These are phyloP conservation scores for Penicillium goetzii DNA, from an alignment of 495 filamentous ascomycete genomes.

Conservation along the genomic window DNA sequence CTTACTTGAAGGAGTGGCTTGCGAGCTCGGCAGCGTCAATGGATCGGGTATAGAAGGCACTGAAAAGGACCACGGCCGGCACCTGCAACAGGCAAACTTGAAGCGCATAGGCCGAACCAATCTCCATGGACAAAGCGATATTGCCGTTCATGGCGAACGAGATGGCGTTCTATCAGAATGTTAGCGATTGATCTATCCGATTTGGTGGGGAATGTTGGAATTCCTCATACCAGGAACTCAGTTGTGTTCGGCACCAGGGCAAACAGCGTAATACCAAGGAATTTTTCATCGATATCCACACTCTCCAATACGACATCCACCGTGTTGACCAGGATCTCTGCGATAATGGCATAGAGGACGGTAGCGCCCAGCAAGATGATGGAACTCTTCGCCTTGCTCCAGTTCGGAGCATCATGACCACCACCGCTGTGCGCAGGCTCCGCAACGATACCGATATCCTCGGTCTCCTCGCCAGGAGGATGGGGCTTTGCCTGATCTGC, in stretches of 20 bases:
- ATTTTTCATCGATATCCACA: conserved; percentile 94
- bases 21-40: conserved; percentile 61
- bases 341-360: conserved; percentile 90
- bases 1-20: conserved; percentile 79
- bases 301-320: conserved; percentile 92
- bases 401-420: conserved; percentile 97
- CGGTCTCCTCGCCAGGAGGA: conserved; percentile 41
- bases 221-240: conserved; percentile 84
- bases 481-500: conserved; percentile 31
- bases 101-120: conserved; percentile 94
- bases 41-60: conserved; percentile 60
- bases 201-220: background rate
- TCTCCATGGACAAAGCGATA: conserved; percentile 98
- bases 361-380: conserved; percentile 90
- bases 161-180: conserved; percentile 79
- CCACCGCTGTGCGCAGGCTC: conserved; percentile 55
- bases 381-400: conserved; percentile 88
- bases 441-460: conserved; percentile 45
- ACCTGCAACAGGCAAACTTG: conserved; percentile 98
- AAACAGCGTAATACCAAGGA: conserved; percentile 95
- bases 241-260: conserved; percentile 97
- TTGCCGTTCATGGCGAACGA: conserved; percentile 99
- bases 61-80: conserved; percentile 89
- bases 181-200: conserved; percentile 33
- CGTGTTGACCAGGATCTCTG: conserved; percentile 94